phyloP scores from a whole-genome alignment of 2,329 filamentous ascomycete genomes.

The Dendrostoma leiphaemia region DNA sequence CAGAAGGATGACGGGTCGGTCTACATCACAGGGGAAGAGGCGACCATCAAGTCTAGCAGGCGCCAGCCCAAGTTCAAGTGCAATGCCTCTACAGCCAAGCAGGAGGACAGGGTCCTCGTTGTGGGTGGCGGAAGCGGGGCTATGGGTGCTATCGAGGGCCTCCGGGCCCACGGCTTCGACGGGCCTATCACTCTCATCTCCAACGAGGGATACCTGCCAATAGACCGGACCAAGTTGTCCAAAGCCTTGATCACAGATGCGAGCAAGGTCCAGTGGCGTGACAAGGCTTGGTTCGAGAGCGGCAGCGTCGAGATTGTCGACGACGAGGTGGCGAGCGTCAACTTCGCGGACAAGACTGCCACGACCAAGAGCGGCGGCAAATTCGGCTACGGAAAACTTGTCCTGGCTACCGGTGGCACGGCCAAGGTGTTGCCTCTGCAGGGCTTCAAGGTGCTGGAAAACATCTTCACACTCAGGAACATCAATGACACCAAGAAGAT shows the following conservation, averaged over 20 bases:
- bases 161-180: constrained; percentile 77
- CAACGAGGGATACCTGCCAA: constrained; percentile 79
- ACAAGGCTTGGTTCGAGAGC: constrained; percentile 72
- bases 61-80: constrained; percentile 74
- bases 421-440: constrained; percentile 73
- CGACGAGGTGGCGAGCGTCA: constrained; percentile 68
- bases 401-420: constrained; percentile 83
- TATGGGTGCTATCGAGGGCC: constrained; percentile 75
- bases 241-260: constrained; percentile 86
- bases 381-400: constrained; percentile 80
- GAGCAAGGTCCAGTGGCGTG: constrained; percentile 74
- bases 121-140: constrained; percentile 86
- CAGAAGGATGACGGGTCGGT: constrained; percentile 81
- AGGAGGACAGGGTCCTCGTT: constrained; percentile 71
- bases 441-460: constrained; percentile 81
- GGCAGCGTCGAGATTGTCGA: constrained; percentile 56
- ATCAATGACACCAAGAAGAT: constrained; percentile 79
- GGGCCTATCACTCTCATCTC: constrained; percentile 82
- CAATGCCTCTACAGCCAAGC: constrained; percentile 41
- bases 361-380: constrained; percentile 70
- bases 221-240: constrained; percentile 93
- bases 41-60: constrained; percentile 72
- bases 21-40: constrained; percentile 79
- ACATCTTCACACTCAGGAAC: constrained; percentile 81
- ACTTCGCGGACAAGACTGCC: constrained; percentile 73